Percentiles rank a stretch among this genome's conserved stretches.
Conservation (phyloP, 2,329 filamentous ascomycete genomes). For the Aspergillus chevalieri region DNA sequence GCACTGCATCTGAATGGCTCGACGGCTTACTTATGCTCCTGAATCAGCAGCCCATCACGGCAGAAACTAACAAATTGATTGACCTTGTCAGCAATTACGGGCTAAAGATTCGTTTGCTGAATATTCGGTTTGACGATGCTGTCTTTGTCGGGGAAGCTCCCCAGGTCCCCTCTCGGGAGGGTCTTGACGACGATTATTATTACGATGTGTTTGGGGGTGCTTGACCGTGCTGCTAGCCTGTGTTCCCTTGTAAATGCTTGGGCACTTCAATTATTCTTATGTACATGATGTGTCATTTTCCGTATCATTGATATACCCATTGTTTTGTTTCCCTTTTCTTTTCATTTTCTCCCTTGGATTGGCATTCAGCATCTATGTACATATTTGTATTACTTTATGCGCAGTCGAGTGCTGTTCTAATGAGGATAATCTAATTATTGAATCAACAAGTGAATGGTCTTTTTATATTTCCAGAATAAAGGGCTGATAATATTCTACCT, state of each 20-base stretch:
- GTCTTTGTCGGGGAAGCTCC: slow-evolving; percentile 64
- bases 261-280: neutral
- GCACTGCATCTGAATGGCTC: slow-evolving; percentile 88
- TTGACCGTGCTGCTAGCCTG: slow-evolving; percentile 5
- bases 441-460: no score
- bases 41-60: slow-evolving; percentile 92
- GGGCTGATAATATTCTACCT: no score
- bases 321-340: neutral
- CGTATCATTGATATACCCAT: neutral
- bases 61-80: slow-evolving; percentile 87
- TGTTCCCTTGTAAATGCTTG: neutral
- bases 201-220: slow-evolving; percentile 63
- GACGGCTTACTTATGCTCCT: slow-evolving; percentile 92
- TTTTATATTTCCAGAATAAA: no score
- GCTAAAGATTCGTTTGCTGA: slow-evolving; percentile 84
- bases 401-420: no score
- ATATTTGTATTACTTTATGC: neutral
- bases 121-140: slow-evolving; percentile 80
- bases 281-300: slow-evolving; percentile 2
- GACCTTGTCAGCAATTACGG: slow-evolving; percentile 83
- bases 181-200: slow-evolving; percentile 86
- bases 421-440: no score
- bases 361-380: neutral
- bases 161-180: slow-evolving; percentile 72
- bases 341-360: neutral